Percentiles rank a stretch among this genome's conserved stretches.
These are phyloP conservation scores for Aspergillus sp. DNA, from an alignment of 2,329 filamentous ascomycete species.

Conservation along the genomic window DNA sequence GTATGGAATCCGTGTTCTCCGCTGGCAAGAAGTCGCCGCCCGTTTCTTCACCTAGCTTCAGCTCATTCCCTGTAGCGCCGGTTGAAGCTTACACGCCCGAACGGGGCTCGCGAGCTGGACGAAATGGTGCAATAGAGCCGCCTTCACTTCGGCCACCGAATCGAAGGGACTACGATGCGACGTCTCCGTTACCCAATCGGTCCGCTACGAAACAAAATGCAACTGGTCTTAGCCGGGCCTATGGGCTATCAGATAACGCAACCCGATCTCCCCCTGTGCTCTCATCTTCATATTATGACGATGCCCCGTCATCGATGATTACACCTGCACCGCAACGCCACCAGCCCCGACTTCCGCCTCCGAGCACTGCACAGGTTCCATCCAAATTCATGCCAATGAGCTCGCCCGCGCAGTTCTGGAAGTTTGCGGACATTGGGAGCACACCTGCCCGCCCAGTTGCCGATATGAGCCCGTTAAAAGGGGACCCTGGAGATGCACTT, in stretches of 20 bases:
- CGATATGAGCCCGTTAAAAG: constrained; percentile 50
- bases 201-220: constrained; percentile 28
- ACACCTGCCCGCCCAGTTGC: constrained; percentile 44
- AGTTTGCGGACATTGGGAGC: constrained; percentile 47
- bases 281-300: constrained; percentile 51
- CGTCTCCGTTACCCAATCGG: constrained; percentile 41
- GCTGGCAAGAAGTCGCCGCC: constrained; percentile 39
- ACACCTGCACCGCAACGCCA: constrained; percentile 51
- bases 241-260: constrained; percentile 42
- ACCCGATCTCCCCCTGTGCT: constrained; percentile 47
- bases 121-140: constrained; percentile 26
- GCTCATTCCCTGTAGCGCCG: constrained; percentile 42
- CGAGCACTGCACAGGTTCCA: constrained; percentile 50
- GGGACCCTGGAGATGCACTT: constrained; percentile 36
- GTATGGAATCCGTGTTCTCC: constrained; percentile 42
- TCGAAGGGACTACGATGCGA: constrained; percentile 40
- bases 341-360: constrained; percentile 48
- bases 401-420: constrained; percentile 53
- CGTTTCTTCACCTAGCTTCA: constrained; percentile 41
- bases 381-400: constrained; percentile 54
- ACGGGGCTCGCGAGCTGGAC: constrained; percentile 41
- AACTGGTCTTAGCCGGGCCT: constrained; percentile 32
- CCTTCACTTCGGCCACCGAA: constrained; percentile 33
- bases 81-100: constrained; percentile 50
- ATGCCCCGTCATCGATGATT: constrained; percentile 47